Conservation (phyloP, 768 basidiomycete genomes). For the Rhodosporidiobolus sp. region DNA sequence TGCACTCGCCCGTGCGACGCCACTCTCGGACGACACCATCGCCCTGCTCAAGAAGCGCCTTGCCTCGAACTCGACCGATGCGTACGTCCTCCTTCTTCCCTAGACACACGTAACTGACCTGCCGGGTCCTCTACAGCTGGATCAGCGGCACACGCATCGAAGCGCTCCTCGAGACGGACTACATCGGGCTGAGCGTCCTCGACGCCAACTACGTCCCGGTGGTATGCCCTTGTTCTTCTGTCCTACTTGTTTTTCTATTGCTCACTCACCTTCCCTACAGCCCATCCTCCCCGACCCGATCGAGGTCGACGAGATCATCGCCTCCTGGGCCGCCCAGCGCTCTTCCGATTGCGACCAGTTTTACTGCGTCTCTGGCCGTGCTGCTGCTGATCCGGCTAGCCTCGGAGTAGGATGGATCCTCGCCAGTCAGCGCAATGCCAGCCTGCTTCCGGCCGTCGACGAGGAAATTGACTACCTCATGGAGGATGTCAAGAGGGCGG, state of each 20-base stretch:
- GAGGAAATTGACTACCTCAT: neutral
- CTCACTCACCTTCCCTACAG: neutral
- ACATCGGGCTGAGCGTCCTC: constrained; percentile 53
- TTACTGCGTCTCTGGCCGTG: constrained; percentile 58
- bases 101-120: neutral
- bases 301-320: constrained; percentile 48
- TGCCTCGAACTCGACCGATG: neutral
- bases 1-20: neutral
- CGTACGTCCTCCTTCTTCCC: neutral
- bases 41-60: neutral
- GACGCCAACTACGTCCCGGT: neutral
- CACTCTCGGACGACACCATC: neutral
- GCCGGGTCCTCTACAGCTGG: constrained; percentile 53
- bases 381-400: constrained; percentile 64
- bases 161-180: constrained; percentile 57
- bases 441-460: neutral
- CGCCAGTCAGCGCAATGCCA: neutral
- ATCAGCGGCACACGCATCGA: constrained; percentile 55
- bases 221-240: neutral
- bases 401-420: constrained; percentile 23
- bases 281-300: constrained; percentile 14
- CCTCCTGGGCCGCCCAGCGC: constrained; percentile 55
- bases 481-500: too few species aligned
- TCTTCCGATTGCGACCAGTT: constrained; percentile 52
- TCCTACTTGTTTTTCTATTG: neutral